These are phyloP conservation scores for Colletotrichum australisinense DNA, from an alignment of 2,329 filamentous ascomycete genomes.

Conservation along the genomic window DNA sequence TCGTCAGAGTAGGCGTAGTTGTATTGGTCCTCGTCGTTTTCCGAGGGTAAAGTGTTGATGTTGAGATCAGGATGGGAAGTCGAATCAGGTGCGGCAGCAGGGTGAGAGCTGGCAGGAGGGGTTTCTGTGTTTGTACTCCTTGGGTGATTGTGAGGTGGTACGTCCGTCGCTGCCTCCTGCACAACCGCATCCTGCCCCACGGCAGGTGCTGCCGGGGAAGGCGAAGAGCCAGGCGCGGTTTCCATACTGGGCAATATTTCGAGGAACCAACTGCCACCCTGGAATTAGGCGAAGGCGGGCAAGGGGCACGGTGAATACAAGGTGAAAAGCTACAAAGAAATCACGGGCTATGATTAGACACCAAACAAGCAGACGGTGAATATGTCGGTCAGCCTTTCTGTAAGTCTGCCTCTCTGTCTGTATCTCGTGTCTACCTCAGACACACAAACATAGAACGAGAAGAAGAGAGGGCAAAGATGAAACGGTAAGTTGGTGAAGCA, in stretches of 20 bases:
- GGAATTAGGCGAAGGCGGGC: not conserved
- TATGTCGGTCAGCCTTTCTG: not conserved
- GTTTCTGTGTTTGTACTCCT: constrained; percentile 24
- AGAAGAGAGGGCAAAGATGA: not conserved
- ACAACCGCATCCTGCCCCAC: constrained; percentile 14
- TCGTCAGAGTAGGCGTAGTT: constrained; percentile 29
- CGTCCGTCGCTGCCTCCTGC: constrained; percentile 18
- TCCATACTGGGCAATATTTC: constrained; percentile 25
- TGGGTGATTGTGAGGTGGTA: constrained; percentile 26
- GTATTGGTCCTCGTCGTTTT: constrained; percentile 29
- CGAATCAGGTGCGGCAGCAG: not conserved
- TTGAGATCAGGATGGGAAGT: not conserved
- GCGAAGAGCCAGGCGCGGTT: constrained; percentile 11
- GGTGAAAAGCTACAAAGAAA: not conserved
- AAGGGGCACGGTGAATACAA: constrained; percentile 10
- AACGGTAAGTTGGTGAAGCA: constrained; percentile 5
- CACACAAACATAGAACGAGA: not conserved
- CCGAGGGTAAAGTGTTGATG: constrained; percentile 27
- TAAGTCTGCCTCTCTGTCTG: not conserved
- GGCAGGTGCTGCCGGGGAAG: constrained; percentile 31
- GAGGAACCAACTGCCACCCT: not conserved
- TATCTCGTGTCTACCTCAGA: not conserved
- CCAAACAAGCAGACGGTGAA: constrained; percentile 11
- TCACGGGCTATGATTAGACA: constrained; percentile 3
- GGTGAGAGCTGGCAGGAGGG: constrained; percentile 21